phyloP scores from a whole-genome alignment of 768 basidiomycete species.

The Suillus bovinus region DNA sequence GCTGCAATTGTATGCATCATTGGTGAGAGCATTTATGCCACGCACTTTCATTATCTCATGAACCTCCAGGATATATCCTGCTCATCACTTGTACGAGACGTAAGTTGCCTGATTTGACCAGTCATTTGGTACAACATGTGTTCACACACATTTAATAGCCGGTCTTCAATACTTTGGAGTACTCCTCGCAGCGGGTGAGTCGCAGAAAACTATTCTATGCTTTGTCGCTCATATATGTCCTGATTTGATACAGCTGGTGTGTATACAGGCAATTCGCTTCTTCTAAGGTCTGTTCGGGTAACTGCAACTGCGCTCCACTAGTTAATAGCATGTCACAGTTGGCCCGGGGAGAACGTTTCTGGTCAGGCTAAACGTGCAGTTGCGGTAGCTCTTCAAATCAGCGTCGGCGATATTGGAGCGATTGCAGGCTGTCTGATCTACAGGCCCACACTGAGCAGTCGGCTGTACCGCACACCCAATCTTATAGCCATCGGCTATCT shows the following conservation, averaged over 20 bases:
- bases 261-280: conserved; percentile 57
- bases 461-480: conserved; percentile 56
- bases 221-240: neutral
- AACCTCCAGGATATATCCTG: conserved; percentile 51
- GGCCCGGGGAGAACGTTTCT: conserved; percentile 70
- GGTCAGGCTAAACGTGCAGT: conserved; percentile 67
- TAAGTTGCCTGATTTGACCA: conserved; percentile 23
- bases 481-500: conserved; percentile 63
- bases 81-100: conserved; percentile 48
- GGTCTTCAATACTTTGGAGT: conserved; percentile 59
- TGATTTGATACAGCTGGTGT: conserved; percentile 39
- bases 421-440: conserved; percentile 59
- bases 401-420: conserved; percentile 60
- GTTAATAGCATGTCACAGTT: conserved; percentile 30
- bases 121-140: neutral
- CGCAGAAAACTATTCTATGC: neutral
- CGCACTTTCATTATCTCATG: neutral
- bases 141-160: conserved; percentile 30
- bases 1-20: conserved; percentile 50
- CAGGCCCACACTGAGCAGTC: conserved; percentile 45
- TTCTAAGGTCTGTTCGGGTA: conserved; percentile 45
- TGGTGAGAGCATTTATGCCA: conserved; percentile 34
- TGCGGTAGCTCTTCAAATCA: conserved; percentile 64
- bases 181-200: conserved; percentile 44
- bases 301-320: neutral